phyloP scores from a whole-genome alignment of 495 filamentous ascomycete species.

The Clavariopsis aquatica region DNA sequence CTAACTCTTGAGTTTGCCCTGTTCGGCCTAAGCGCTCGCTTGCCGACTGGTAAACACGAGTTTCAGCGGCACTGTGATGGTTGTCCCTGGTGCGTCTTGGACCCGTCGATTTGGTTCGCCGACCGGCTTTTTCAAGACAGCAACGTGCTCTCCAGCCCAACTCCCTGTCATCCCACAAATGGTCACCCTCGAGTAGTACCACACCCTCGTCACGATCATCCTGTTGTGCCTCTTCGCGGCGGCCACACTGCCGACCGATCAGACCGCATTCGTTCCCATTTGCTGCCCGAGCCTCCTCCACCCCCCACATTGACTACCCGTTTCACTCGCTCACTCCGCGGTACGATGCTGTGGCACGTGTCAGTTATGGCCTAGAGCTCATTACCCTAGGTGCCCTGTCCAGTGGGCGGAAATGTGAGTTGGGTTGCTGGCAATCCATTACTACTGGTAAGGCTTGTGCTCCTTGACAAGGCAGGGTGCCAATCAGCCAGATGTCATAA shows the following conservation, averaged over 20 bases:
- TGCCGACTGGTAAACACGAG: not conserved
- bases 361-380: slow-evolving; percentile 19
- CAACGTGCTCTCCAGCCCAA: slow-evolving; percentile 16
- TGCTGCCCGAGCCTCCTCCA: slow-evolving; percentile 3
- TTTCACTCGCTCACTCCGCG: slow-evolving; percentile 4
- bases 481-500: slow-evolving; percentile 34
- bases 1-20: not conserved
- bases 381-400: slow-evolving; percentile 16
- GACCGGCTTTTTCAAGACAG: slow-evolving; percentile 14
- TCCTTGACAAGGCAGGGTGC: slow-evolving; percentile 16
- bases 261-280: slow-evolving; percentile 9
- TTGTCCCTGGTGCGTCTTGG: slow-evolving; percentile 3
- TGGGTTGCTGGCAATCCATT: slow-evolving; percentile 11
- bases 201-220: slow-evolving; percentile 39
- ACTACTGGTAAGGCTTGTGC: slow-evolving; percentile 3
- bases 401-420: slow-evolving; percentile 15
- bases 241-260: slow-evolving; percentile 13
- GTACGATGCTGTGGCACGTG: slow-evolving; percentile 18
- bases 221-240: slow-evolving; percentile 8
- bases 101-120: slow-evolving; percentile 24
- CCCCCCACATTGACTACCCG: slow-evolving; percentile 9
- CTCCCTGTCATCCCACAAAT: slow-evolving; percentile 25
- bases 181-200: slow-evolving; percentile 40
- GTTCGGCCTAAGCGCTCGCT: not conserved
- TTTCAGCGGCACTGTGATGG: not conserved